A percentile compares a stretch with the other conserved stretches of the same genome.
These are phyloP conservation scores for Jatropha podagrica DNA, from an alignment of 441 rosid genomes.

Conservation along the genomic window DNA sequence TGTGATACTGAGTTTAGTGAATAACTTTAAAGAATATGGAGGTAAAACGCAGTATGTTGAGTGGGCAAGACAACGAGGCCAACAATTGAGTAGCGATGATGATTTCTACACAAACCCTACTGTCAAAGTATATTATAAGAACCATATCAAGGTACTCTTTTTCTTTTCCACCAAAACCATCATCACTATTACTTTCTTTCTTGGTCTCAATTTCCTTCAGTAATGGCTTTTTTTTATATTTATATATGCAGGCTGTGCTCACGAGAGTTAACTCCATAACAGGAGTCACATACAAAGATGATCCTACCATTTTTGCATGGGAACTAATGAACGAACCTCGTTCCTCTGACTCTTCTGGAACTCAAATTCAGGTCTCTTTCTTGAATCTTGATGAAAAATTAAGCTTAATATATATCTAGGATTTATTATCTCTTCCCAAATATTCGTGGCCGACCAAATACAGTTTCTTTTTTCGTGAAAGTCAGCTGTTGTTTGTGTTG, in stretches of 20 bases:
- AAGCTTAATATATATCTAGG: too few relatives aligned
- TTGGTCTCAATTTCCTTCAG: neutral
- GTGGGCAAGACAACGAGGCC: constrained; percentile 65
- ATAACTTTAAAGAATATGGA: constrained; percentile 57
- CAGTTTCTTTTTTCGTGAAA: neutral
- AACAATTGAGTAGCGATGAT: constrained; percentile 43
- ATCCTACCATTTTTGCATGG: constrained; percentile 73
- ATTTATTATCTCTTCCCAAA: neutral
- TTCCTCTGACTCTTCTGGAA: constrained; percentile 49
- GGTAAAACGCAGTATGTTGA: constrained; percentile 58
- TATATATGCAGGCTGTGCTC: constrained; percentile 44
- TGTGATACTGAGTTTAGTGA: constrained; percentile 54
- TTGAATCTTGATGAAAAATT: neutral
- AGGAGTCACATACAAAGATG: constrained; percentile 58
- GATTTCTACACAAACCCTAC: constrained; percentile 56
- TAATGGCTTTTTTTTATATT: neutral
- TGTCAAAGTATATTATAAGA: constrained; percentile 56
- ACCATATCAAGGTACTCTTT: constrained; percentile 49
- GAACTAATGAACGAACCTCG: constrained; percentile 78
- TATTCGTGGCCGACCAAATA: neutral
- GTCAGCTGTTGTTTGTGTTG: neutral
- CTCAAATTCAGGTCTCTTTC: constrained; percentile 21
- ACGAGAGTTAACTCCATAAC: constrained; percentile 55
- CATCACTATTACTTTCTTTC: neutral
- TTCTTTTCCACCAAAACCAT: neutral